These are phyloP conservation scores for Lepiota venenata DNA, from an alignment of 768 basidiomycete genomes.

Conservation along the genomic window DNA sequence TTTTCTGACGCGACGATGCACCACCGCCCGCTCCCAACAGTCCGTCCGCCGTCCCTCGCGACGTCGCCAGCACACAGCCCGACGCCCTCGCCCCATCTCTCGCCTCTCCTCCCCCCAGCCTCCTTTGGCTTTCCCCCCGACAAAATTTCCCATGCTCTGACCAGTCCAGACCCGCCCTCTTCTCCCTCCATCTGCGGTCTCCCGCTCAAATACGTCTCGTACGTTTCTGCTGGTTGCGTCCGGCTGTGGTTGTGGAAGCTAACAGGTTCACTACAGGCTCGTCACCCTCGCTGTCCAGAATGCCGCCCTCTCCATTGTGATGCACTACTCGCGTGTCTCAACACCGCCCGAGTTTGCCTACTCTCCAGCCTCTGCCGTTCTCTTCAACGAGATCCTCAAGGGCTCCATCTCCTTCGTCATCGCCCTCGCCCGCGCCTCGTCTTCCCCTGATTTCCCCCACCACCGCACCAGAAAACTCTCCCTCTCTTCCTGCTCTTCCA, in stretches of 20 bases:
- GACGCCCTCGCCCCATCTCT: constrained; percentile 36
- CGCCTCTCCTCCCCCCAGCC: constrained; percentile 50
- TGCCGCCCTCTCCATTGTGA: constrained; percentile 91
- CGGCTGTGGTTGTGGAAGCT: not conserved
- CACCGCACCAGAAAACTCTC: constrained; percentile 20
- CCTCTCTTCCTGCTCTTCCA: constrained; percentile 20
- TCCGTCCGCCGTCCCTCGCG: constrained; percentile 49
- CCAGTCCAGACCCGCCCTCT: constrained; percentile 26
- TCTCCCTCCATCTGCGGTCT: constrained; percentile 62
- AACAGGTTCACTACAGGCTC: constrained; percentile 39
- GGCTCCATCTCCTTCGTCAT: constrained; percentile 89
- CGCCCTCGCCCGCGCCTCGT: constrained; percentile 57
- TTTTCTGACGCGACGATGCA: constrained; percentile 37
- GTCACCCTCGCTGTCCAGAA: constrained; percentile 93
- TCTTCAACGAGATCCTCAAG: constrained; percentile 93
- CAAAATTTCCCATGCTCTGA: constrained; percentile 28
- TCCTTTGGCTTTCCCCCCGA: constrained; percentile 38
- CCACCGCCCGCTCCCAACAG: constrained; percentile 54
- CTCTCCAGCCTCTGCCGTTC: constrained; percentile 91
- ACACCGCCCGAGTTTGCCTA: constrained; percentile 76
- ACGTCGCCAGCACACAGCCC: constrained; percentile 27
- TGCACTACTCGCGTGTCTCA: constrained; percentile 97
- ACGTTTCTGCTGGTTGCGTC: constrained; percentile 27
- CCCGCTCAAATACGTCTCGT: constrained; percentile 82
- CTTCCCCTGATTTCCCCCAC: constrained; percentile 30